Base-by-base conservation (phyloP, 2,329 filamentous ascomycete genomes). In the Rachicladosporium sp. region DNA sequence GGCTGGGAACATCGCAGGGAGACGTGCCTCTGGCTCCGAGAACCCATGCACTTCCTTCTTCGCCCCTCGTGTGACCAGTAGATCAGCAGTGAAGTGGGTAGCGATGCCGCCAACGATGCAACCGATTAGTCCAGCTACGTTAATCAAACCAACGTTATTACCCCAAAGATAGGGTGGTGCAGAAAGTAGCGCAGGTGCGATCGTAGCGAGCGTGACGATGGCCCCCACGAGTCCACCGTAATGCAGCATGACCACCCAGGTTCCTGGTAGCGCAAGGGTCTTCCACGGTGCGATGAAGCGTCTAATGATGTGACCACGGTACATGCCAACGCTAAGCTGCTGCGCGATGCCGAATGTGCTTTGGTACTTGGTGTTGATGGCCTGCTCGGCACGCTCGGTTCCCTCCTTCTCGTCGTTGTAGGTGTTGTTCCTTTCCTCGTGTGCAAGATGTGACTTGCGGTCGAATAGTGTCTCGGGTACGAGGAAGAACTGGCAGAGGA, bases 111-210 rank as follows among this genome's bases (percentile, higher is more conserved):
- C 64, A 1, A 65, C 40, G 4, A 58, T 19, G 6, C 56, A 46
- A 3, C 63, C 63, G 27, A 65, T 46, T 9, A 64, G 33, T 33
- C 59, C 59, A 9, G 62, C 62, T 3, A 61, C 36, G 37, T 60
- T 63, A 42, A 64, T 51, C 6, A 65, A 46, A 0, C 64, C 62
- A 10, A 56, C 58, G 23, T 61, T 49, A 5, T 54, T 47, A 11
- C 60, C 62, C 63, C 61, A 66, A 2, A 63, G 53, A 39, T 65
- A 66, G 0, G 63, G 64, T 9, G 62, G 63, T 6, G 43, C 46
- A 4, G 58, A 50, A 2, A 66, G 51, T 2, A 65, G 37, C 36
- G 60, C 56, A 0, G 62, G 56, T 3, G 51, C 57, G n/a, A 66
- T 50, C 2, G 53, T 58, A 33, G 57, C 56, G 31, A 60, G 56